Conservation (phyloP, 1,139 yeast genomes). For the Kurtzmaniella quercitrusa region DNA sequence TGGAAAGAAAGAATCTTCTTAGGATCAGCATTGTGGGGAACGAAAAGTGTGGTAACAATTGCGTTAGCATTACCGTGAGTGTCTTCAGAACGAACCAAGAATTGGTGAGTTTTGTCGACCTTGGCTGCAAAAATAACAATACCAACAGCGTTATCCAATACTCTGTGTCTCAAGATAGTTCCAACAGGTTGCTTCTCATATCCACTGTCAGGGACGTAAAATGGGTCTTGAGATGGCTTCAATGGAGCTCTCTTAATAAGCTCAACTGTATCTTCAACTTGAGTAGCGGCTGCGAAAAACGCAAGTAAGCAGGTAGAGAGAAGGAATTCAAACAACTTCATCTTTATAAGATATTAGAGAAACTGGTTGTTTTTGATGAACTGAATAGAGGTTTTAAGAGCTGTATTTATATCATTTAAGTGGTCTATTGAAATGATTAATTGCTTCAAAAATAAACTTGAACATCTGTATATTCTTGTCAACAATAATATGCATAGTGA, state of each 20-base stretch:
- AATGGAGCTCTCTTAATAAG: neutral
- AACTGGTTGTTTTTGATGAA: neutral
- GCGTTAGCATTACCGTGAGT: conserved; percentile 15
- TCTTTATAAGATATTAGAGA: neutral
- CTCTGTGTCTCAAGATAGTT: conserved; percentile 8
- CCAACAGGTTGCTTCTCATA: conserved; percentile 8
- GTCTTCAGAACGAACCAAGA: conserved; percentile 9
- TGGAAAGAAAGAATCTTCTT: conserved; percentile 17
- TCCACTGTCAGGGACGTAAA: conserved; percentile 8
- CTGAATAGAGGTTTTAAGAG: neutral
- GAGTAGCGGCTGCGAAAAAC: neutral
- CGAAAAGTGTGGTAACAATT: conserved; percentile 17
- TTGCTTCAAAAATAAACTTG: too few relatives aligned
- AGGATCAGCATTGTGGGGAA: conserved; percentile 18
- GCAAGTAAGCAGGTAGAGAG: neutral
- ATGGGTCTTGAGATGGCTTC: conserved; percentile 7
- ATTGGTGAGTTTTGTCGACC: conserved; percentile 8
- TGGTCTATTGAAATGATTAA: too few relatives aligned
- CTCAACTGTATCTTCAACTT: neutral
- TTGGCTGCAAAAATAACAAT: conserved; percentile 6
- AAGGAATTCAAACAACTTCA: neutral
- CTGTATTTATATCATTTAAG: too few relatives aligned
- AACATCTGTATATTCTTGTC: too few relatives aligned
- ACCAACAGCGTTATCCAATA: neutral
- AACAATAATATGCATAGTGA: too few relatives aligned